phyloP scores from a whole-genome alignment of 2,329 filamentous ascomycete genomes.

The Calonectria honghensis region DNA sequence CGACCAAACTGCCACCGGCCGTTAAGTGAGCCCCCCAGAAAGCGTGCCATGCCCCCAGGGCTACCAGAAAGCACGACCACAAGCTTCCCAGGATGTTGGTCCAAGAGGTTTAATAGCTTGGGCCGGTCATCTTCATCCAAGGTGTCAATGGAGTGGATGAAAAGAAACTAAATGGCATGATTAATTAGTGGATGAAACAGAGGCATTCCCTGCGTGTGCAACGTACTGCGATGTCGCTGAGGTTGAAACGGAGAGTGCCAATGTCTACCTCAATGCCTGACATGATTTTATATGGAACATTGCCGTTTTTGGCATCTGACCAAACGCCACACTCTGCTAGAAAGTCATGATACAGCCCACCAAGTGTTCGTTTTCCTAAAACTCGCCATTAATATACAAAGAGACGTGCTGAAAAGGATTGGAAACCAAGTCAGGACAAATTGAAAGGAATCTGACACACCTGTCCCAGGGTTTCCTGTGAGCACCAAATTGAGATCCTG shows the following conservation, averaged over 20 bases:
- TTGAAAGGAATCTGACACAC: neutral
- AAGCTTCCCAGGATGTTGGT: neutral
- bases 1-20: slow-evolving; percentile 8
- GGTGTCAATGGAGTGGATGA: neutral
- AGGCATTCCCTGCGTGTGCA: too few relatives aligned
- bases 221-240: slow-evolving; percentile 2
- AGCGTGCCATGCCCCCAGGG: neutral
- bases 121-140: slow-evolving; percentile 4
- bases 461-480: slow-evolving; percentile 13
- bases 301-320: neutral
- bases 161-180: neutral
- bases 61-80: neutral
- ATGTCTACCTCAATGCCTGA: slow-evolving; percentile 2
- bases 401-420: neutral
- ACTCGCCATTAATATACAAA: neutral
- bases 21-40: neutral
- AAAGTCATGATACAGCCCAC: slow-evolving; percentile 4
- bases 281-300: slow-evolving; percentile 8
- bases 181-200: neutral
- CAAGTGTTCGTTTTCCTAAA: slow-evolving; percentile 2
- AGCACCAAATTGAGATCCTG: slow-evolving; percentile 13
- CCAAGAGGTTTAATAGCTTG: slow-evolving; percentile 5
- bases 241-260: neutral
- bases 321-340: slow-evolving; percentile 5
- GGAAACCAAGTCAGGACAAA: neutral